Percentiles rank a stretch among this genome's conserved stretches.
Evolutionary conservation across 208 protist genomes (phyloP).

Genomic region (Leishmania major): DNA sequence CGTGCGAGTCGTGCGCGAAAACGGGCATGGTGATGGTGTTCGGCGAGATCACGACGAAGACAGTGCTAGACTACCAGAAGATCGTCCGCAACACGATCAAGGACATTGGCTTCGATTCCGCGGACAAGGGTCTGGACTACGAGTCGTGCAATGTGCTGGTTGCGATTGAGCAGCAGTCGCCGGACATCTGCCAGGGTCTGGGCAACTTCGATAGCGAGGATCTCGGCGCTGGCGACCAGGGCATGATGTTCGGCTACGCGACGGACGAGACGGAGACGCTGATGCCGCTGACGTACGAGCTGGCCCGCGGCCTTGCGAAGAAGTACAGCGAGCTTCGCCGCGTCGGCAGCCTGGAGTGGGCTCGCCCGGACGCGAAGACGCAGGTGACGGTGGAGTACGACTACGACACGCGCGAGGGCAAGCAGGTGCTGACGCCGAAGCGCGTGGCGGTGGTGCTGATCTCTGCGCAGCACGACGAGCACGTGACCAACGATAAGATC

Average conservation of each 20-base stretch:
- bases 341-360: slow-evolving; percentile 92
- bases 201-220: slow-evolving; percentile 95
- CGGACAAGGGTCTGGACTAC: slow-evolving; percentile 97
- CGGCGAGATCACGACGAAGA: slow-evolving; percentile 99
- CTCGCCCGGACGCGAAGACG: slow-evolving; percentile 99
- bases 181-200: slow-evolving; percentile 98
- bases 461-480: slow-evolving; percentile 98
- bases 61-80: slow-evolving; percentile 97
- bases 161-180: slow-evolving; percentile 98
- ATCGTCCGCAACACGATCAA: slow-evolving; percentile 97
- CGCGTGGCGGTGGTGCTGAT: slow-evolving; percentile 99
- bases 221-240: slow-evolving; percentile 99
- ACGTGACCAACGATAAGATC: slow-evolving; percentile 96
- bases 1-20: slow-evolving; percentile 98
- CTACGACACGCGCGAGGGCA: slow-evolving; percentile 84
- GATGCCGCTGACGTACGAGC: slow-evolving; percentile 98
- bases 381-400: slow-evolving; percentile 99
- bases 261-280: slow-evolving; percentile 98
- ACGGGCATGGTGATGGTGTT: slow-evolving; percentile 99
- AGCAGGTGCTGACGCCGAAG: slow-evolving; percentile 89
- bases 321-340: slow-evolving; percentile 97
- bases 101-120: slow-evolving; percentile 98
- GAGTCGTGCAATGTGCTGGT: slow-evolving; percentile 98
- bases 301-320: slow-evolving; percentile 94
- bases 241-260: slow-evolving; percentile 99